Conservation (phyloP, 169 alveolate genomes). For the Cryptosporidium ubiquitum region DNA sequence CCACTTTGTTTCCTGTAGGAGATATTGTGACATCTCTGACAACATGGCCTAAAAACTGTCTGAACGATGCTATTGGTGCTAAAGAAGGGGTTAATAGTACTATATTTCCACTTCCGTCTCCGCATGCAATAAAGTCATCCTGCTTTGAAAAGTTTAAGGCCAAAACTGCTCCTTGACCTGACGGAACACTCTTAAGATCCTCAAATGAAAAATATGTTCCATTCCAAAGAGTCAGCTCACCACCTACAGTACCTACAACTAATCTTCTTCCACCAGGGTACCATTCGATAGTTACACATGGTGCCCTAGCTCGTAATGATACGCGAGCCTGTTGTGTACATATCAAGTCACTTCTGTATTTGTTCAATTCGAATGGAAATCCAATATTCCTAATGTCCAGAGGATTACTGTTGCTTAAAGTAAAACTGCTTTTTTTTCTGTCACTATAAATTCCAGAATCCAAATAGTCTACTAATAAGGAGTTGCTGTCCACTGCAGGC, state of each 20-base stretch:
- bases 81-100: slow-evolving; percentile 61
- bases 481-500: slow-evolving; percentile 70
- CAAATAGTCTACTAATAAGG: slow-evolving; percentile 56
- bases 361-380: slow-evolving; percentile 60
- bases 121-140: slow-evolving; percentile 72
- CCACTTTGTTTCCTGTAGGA: slow-evolving; percentile 72
- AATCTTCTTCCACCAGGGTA: slow-evolving; percentile 87
- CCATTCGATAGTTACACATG: slow-evolving; percentile 81
- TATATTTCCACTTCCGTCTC: slow-evolving; percentile 73
- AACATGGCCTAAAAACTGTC: slow-evolving; percentile 72
- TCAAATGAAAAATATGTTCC: slow-evolving; percentile 87
- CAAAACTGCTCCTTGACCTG: slow-evolving; percentile 73
- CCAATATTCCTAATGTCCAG: slow-evolving; percentile 50
- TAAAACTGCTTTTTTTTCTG: slow-evolving; percentile 40
- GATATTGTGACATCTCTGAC: slow-evolving; percentile 72
- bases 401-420: slow-evolving; percentile 18
- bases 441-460: slow-evolving; percentile 52
- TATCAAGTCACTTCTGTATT: slow-evolving; percentile 45
- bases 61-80: slow-evolving; percentile 73
- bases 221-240: slow-evolving; percentile 88
- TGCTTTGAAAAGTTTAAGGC: slow-evolving; percentile 69
- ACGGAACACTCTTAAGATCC: slow-evolving; percentile 85
- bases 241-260: slow-evolving; percentile 89
- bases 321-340: slow-evolving; percentile 75
- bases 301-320: slow-evolving; percentile 72